Evolutionary conservation across 192 early-diverging fungal species (phyloP), one percentile per base, ranked within the genome.

Genomic region (Entomortierella parvispora): DNA sequence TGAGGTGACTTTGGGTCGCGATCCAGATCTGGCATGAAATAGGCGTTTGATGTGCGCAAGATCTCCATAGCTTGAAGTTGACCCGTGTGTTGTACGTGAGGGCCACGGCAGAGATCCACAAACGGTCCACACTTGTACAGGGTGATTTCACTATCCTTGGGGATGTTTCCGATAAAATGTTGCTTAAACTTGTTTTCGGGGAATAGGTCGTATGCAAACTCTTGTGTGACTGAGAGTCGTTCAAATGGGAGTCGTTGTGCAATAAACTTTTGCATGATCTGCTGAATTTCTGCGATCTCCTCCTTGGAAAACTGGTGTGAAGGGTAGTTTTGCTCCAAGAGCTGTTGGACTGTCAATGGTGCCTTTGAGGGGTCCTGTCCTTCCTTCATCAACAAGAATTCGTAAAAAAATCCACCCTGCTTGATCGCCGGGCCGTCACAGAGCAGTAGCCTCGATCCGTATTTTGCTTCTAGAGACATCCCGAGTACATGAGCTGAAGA

Each of bases 321-420:
- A 18, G 62, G 67, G 32, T 70, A 68, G 57, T 72, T 80, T 50
- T 55, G 46, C 31, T 75, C 48, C 4, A 81, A 29, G 11, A 71
- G 46, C 3, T 79, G 70, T 0, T 54, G 56, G 17, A 66, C 50
- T 3, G 71, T 65, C 31, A 22, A 15, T 49, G 75, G 79, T 48
- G 71, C 51, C 48, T 83, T 62, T 20, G 64, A 43, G 20, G 65
- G 66, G 22, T 80, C 58, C 9, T 79, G 65, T 10, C 63, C 63
- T 22, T 43, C 48, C 42, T 79, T 78, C 12, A 88, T 61, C 57
- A 95, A 80, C 44, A 93, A 50, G 57, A 87, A 88, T 62, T 93
- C 92, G 83, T 93, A 95, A 67, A 89, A 93, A 83, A 93, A 95
- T 14, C 93, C 93, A 31, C 88, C 86, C 12, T 84, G 80, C n/a